phyloP scores from a whole-genome alignment of 2,329 filamentous ascomycete species.

The Neodidymelliopsis sp. region DNA sequence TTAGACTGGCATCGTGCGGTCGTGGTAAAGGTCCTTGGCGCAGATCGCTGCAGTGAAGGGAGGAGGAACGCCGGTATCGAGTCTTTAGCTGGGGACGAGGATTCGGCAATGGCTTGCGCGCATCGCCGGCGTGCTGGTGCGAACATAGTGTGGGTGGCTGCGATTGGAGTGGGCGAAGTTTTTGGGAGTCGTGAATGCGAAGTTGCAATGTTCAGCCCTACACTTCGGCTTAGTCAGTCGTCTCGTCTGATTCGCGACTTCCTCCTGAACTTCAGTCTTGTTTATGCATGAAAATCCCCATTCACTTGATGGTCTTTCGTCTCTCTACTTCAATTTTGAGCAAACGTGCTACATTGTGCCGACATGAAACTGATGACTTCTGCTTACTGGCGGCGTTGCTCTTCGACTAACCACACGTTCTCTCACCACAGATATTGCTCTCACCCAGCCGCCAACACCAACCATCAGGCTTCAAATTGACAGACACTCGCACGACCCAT shows the following conservation, averaged over 20 bases:
- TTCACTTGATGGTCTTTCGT: neutral
- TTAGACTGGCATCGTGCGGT: conserved; percentile 75
- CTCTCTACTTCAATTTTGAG: neutral
- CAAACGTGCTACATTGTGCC: neutral
- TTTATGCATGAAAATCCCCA: neutral
- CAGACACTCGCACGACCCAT: neutral
- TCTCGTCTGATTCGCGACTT: conserved; percentile 14
- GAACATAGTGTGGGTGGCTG: conserved; percentile 63
- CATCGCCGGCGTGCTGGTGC: conserved; percentile 66
- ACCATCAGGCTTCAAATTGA: conserved; percentile 5
- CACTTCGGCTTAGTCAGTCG: conserved; percentile 3
- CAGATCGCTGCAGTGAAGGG: conserved; percentile 68
- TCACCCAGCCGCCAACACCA: conserved; percentile 22
- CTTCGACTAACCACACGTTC: conserved; percentile 14
- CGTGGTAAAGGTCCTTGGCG: conserved; percentile 72
- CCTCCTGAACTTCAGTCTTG: conserved; percentile 1
- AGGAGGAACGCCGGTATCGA: conserved; percentile 76
- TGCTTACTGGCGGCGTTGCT: conserved; percentile 4
- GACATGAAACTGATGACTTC: neutral
- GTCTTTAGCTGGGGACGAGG: conserved; percentile 52
- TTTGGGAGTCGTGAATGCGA: conserved; percentile 30
- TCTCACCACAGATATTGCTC: conserved; percentile 21
- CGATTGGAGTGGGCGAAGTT: conserved; percentile 25
- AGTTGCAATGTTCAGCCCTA: conserved; percentile 17
- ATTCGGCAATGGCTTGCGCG: conserved; percentile 60